Percentiles rank a stretch among this genome's conserved stretches.
phyloP scores from a whole-genome alignment of 768 basidiomycete species.

The Psilocybe subaeruginosa region DNA sequence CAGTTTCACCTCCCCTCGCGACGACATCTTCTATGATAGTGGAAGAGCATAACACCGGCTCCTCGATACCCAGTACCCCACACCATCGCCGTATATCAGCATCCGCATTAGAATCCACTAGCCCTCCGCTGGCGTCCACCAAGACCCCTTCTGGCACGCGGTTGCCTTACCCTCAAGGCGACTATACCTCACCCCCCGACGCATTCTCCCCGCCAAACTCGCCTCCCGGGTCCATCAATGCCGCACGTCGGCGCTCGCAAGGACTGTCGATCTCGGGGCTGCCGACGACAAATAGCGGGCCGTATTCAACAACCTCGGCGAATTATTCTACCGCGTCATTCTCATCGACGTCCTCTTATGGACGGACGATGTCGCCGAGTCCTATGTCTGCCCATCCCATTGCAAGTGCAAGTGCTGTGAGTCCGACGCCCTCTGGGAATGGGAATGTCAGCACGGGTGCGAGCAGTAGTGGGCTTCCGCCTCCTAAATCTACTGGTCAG shows the following conservation, averaged over 20 bases:
- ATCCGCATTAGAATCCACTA: slow-evolving; percentile 66
- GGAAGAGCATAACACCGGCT: slow-evolving; percentile 26
- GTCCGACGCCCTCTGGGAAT: slow-evolving; percentile 20
- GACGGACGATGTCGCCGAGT: slow-evolving; percentile 27
- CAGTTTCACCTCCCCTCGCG: slow-evolving; percentile 47
- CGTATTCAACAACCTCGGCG: slow-evolving; percentile 19
- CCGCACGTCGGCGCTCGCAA: slow-evolving; percentile 45
- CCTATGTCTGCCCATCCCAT: slow-evolving; percentile 15
- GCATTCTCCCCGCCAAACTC: slow-evolving; percentile 45
- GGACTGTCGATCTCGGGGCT: slow-evolving; percentile 52
- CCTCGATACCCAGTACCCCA: slow-evolving; percentile 36
- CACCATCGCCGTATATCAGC: slow-evolving; percentile 39
- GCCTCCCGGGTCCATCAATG: slow-evolving; percentile 55
- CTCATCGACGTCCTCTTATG: slow-evolving; percentile 33
- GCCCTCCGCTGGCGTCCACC: slow-evolving; percentile 58
- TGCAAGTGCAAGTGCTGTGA: slow-evolving; percentile 19
- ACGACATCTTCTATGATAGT: slow-evolving; percentile 49
- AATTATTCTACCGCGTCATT: slow-evolving; percentile 22
- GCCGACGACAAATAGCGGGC: slow-evolving; percentile 22
- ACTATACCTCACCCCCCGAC: slow-evolving; percentile 73
- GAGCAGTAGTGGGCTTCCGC: slow-evolving; percentile 37
- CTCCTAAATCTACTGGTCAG: slow-evolving; percentile 39
- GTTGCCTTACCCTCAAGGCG: slow-evolving; percentile 82
- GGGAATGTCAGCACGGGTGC: not conserved
- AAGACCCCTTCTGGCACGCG: slow-evolving; percentile 53